Percentiles rank a stretch among this genome's conserved stretches.
Conservation (phyloP, 108 stramenopile genomes). For the Mayamaea pseudoterrestris region DNA sequence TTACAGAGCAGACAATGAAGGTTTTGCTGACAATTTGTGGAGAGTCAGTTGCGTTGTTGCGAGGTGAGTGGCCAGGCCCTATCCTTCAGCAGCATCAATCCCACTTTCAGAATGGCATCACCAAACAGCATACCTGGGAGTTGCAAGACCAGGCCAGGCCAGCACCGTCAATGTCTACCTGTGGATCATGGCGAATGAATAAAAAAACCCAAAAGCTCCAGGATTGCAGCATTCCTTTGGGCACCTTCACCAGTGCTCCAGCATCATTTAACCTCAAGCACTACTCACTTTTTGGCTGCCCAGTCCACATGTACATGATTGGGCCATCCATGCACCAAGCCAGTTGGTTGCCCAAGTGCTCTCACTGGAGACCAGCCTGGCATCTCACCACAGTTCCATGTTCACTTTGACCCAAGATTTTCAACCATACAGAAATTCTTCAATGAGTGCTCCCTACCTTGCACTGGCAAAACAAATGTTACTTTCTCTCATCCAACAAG, state of each 20-base stretch:
- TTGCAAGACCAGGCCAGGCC: no score
- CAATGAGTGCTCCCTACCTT: neutral
- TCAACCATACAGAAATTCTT: neutral
- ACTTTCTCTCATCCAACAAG: neutral
- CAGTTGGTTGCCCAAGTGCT: slow-evolving; percentile 10
- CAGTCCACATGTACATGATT: slow-evolving; percentile 2
- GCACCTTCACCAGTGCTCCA: slow-evolving; percentile 7
- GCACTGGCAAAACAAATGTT: slow-evolving; percentile 8
- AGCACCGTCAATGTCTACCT: no score
- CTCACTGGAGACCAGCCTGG: slow-evolving; percentile 12
- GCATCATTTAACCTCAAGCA: neutral
- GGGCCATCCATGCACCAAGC: slow-evolving; percentile 13
- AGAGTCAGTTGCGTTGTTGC: no score
- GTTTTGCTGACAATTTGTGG: slow-evolving; percentile 21
- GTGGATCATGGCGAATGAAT: slow-evolving; percentile 24
- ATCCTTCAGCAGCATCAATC: slow-evolving; percentile 18
- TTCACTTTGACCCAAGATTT: slow-evolving; percentile 9
- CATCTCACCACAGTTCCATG: slow-evolving; percentile 26
- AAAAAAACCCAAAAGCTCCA: slow-evolving; percentile 7
- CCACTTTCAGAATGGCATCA: slow-evolving; percentile 21
- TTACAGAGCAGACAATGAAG: slow-evolving; percentile 52
- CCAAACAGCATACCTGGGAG: no score
- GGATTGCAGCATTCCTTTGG: slow-evolving; percentile 1
- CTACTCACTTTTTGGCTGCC: slow-evolving; percentile 22
- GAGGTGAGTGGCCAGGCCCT: slow-evolving; percentile 14